These are phyloP conservation scores for Apiospora aurea DNA, from an alignment of 2,329 filamentous ascomycete genomes.

Conservation along the genomic window DNA sequence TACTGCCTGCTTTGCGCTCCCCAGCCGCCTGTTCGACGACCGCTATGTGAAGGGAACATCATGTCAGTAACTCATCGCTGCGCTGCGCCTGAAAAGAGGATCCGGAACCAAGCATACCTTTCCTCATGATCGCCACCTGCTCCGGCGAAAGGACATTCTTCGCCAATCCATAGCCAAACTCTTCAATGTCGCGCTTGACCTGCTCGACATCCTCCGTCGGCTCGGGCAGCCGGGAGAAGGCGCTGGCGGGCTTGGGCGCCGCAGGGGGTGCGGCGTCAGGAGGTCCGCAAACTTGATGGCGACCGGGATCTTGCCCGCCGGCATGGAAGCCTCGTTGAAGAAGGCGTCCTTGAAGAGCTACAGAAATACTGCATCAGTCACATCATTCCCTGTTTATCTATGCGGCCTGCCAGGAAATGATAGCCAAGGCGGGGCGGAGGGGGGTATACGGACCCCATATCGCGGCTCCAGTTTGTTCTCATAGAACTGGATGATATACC, in stretches of 20 bases:
- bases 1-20: neutral
- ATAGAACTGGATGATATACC: slow-evolving; percentile 35
- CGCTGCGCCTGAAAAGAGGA: too few species aligned
- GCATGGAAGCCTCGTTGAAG: slow-evolving; percentile 34
- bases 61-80: neutral
- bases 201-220: slow-evolving; percentile 40
- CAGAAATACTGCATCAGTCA: slow-evolving; percentile 13
- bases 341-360: slow-evolving; percentile 38
- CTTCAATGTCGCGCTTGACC: slow-evolving; percentile 36
- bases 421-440: slow-evolving; percentile 27
- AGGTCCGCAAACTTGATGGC: slow-evolving; percentile 37
- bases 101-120: neutral
- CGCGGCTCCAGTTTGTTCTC: slow-evolving; percentile 38
- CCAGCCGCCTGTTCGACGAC: slow-evolving; percentile 20
- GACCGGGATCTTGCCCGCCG: slow-evolving; percentile 34
- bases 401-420: neutral
- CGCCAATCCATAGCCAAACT: slow-evolving; percentile 36
- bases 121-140: slow-evolving; percentile 15
- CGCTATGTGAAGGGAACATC: neutral
- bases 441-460: slow-evolving; percentile 33
- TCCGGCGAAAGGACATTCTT: neutral
- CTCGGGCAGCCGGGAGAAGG: slow-evolving; percentile 46
- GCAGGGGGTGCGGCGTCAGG: slow-evolving; percentile 28
- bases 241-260: slow-evolving; percentile 32
- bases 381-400: too few species aligned